Percentiles rank a stretch among this genome's conserved stretches.
Evolutionary conservation across 2,329 filamentous ascomycete species (phyloP).

Genomic region (Penicillium sp.): DNA sequence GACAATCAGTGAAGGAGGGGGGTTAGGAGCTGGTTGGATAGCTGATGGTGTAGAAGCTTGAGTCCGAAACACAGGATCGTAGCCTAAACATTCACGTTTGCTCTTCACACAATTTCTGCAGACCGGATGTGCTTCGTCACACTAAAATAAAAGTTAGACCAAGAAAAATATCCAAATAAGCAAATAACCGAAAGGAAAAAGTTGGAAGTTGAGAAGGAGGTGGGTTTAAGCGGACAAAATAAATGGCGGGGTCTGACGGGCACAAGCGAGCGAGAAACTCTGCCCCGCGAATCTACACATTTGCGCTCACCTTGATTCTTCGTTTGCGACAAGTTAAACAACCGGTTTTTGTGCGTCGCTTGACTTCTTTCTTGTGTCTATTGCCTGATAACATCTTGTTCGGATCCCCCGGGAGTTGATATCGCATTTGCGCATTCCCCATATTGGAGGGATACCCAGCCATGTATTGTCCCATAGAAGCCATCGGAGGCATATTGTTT

Average conservation of each 20-base stretch:
- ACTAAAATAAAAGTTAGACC: conserved; percentile 54
- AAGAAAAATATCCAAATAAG: conserved; percentile 7
- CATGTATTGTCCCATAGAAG: conserved; percentile 56
- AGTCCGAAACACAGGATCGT: conserved; percentile 71
- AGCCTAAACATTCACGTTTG: conserved; percentile 65
- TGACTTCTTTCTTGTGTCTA: conserved; percentile 69
- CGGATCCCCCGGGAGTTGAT: conserved; percentile 49
- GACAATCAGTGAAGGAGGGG: conserved; percentile 42
- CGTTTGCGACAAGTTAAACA: conserved; percentile 65
- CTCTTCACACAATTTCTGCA: conserved; percentile 72
- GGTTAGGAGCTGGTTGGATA: conserved; percentile 60
- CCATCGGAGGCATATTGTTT: conserved; percentile 46
- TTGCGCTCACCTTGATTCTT: conserved; percentile 65
- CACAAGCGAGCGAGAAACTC: conserved; percentile 28
- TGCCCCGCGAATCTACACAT: conserved; percentile 20
- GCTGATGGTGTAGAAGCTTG: conserved; percentile 63
- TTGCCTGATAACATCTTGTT: conserved; percentile 59
- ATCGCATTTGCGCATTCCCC: conserved; percentile 51
- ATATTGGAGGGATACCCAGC: conserved; percentile 40
- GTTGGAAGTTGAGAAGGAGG: conserved; percentile 11
- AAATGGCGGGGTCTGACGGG: conserved; percentile 28
- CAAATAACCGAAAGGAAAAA: conserved; percentile 5
- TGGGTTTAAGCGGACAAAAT: conserved; percentile 21
- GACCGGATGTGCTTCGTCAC: conserved; percentile 89
- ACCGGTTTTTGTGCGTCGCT: conserved; percentile 71